Evolutionary conservation across 257 asterid genomes (phyloP).

Genomic region (Jaltomata sinuosa): DNA sequence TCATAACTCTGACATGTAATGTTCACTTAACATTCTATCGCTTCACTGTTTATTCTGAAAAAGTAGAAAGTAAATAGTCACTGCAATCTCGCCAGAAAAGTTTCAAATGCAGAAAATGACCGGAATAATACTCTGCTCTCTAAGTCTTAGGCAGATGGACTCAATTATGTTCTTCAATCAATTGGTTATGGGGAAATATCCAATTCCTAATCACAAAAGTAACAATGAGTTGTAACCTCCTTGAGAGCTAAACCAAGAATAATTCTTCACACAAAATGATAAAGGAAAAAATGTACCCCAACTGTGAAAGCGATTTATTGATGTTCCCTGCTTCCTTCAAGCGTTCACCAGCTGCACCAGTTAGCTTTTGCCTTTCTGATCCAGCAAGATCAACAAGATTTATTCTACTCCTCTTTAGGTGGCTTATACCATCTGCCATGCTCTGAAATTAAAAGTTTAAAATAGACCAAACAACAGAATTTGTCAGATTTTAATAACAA

Average conservation of each 20-base stretch:
- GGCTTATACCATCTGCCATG: conserved; percentile 75
- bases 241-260: neutral
- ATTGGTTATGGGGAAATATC: neutral
- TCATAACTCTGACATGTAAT: neutral
- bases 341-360: conserved; percentile 99
- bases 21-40: neutral
- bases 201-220: neutral
- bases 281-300: conserved; percentile 52
- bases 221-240: neutral
- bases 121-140: neutral
- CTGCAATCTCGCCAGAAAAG: neutral
- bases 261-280: neutral
- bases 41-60: neutral
- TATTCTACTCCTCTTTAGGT: conserved; percentile 78
- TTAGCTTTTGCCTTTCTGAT: conserved; percentile 95
- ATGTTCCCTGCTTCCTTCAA: conserved; percentile 98
- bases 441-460: conserved; percentile 42
- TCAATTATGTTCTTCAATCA: neutral
- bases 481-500: neutral
- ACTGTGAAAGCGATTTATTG: conserved; percentile 94
- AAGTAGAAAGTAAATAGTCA: neutral
- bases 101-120: neutral
- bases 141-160: neutral
- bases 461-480: neutral
- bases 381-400: conserved; percentile 99